These are phyloP conservation scores for Blastobotrys petasosporus DNA, from an alignment of 1,139 yeast genomes.

Conservation along the genomic window DNA sequence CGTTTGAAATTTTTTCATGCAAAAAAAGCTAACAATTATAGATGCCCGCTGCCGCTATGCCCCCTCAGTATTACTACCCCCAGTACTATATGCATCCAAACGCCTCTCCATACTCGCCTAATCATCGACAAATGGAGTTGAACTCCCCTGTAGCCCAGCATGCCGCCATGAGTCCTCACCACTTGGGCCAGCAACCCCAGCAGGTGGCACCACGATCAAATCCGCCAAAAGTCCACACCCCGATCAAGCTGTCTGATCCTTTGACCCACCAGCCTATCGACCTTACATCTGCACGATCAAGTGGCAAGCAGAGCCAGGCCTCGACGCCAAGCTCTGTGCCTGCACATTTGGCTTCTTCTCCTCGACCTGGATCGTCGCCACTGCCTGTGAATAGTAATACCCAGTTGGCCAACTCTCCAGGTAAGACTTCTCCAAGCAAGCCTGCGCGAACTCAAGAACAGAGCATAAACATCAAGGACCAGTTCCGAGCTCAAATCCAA, in stretches of 20 bases:
- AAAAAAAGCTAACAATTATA: background rate
- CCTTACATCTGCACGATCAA: slow-evolving; percentile 11
- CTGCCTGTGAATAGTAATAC: slow-evolving; percentile 2
- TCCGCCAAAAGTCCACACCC: slow-evolving; percentile 19
- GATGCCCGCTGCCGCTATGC: background rate
- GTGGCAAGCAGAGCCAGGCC: slow-evolving; percentile 6
- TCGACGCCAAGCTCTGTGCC: slow-evolving; percentile 11
- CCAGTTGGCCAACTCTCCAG: slow-evolving; percentile 1
- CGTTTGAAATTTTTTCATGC: background rate
- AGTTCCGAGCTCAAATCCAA: slow-evolving; percentile 25
- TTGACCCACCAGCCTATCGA: slow-evolving; percentile 27
- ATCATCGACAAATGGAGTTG: slow-evolving; percentile 2
- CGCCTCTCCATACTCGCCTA: slow-evolving; percentile 1
- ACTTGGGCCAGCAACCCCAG: no score
- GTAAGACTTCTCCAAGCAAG: background rate
- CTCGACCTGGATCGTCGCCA: slow-evolving; percentile 4
- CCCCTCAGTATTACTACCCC: background rate
- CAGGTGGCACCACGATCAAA: background rate
- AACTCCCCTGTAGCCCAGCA: no score
- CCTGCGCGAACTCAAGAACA: background rate
- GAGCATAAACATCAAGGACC: slow-evolving; percentile 19
- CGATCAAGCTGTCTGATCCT: slow-evolving; percentile 28
- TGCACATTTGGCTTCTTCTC: slow-evolving; percentile 11
- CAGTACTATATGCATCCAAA: background rate
- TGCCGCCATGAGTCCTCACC: no score